Base-by-base conservation (phyloP, 441 rosid genomes). In the Erysimum cheiri region DNA sequence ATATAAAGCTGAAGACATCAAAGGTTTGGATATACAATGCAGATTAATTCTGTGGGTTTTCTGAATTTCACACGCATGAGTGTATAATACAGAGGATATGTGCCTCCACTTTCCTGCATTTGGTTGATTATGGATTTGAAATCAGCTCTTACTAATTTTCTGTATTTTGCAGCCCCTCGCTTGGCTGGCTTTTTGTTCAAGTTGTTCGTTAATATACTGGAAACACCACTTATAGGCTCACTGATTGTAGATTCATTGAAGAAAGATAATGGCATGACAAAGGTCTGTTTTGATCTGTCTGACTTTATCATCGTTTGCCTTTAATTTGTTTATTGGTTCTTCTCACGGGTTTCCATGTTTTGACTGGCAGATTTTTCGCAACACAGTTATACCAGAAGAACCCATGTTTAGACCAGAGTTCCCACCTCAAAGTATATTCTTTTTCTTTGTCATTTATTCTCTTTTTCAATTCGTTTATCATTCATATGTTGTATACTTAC, bases 341-440 rank as follows among this genome's bases (percentile, higher is more conserved):
- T 53, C 32, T 22, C 24, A 22, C 2, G 24, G 24, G 1, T 55
- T 26, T 50, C 31, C 6, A 3, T 17, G 59, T 79, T 60, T 49
- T 65, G 41, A 15, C 57, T 75, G 50, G 56, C 80, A 92, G 96
- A 59, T 88, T 68, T 77, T 92, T 81, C 81, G 79, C 67, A 69
- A 83, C 71, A 85, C 90, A 10, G 81, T 54, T 54, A 85, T 92
- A 70, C 96, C 95, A 8, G 98, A 92, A 78, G 73, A 81, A 44
- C 98, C 98, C 39, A 90, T 92, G 98, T 88, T 84, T 73, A 87
- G 77, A 71, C 98, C 98, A 14, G 93, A 88, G 82, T 90, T 71
- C 77, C 95, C 95, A 74, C 79, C 86, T 47, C 96, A 88, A 84
- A 90, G 98, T 92, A 80, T 60, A 9, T 62, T 66, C 33, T 47